Conservation (phyloP, 2,329 filamentous ascomycete genomes). For the Fusarium sp. region DNA sequence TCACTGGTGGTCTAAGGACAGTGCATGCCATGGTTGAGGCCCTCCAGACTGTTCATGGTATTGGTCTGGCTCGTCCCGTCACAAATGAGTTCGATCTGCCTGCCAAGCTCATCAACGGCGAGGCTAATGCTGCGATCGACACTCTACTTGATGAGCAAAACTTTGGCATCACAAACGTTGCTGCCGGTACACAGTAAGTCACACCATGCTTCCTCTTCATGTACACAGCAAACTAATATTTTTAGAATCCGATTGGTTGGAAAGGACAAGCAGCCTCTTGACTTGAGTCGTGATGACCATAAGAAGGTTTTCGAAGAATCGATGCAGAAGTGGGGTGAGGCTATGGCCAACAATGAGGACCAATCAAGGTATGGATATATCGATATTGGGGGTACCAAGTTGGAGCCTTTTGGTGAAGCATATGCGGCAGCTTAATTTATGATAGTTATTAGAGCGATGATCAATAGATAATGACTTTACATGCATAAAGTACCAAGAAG, state of each 20-base stretch:
- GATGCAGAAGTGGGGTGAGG: constrained; percentile 47
- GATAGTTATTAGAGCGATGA: background rate
- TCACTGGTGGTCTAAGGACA: constrained; percentile 69
- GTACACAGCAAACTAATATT: background rate
- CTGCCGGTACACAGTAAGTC: constrained; percentile 51
- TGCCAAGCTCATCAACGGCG: constrained; percentile 42
- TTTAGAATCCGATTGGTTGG: constrained; percentile 50
- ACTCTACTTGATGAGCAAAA: constrained; percentile 62
- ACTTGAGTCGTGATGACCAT: constrained; percentile 59
- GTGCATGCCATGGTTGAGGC: constrained; percentile 69
- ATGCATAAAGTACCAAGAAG: background rate
- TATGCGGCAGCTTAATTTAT: constrained; percentile 24
- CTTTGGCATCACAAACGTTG: constrained; percentile 55
- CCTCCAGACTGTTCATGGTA: constrained; percentile 67
- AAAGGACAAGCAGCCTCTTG: constrained; percentile 66
- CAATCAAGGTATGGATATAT: constrained; percentile 49
- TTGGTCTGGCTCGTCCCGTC: constrained; percentile 63
- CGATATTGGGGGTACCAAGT: constrained; percentile 48
- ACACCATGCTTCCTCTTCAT: accelerated
- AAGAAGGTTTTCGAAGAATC: constrained; percentile 47
- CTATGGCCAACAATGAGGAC: constrained; percentile 50
- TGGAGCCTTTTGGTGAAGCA: constrained; percentile 51
- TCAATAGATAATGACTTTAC: background rate
- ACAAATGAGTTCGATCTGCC: constrained; percentile 45
- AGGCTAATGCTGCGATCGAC: constrained; percentile 61